These are phyloP conservation scores for Nicotiana obtusifolia DNA, from an alignment of 257 asterid species.

Conservation along the genomic window DNA sequence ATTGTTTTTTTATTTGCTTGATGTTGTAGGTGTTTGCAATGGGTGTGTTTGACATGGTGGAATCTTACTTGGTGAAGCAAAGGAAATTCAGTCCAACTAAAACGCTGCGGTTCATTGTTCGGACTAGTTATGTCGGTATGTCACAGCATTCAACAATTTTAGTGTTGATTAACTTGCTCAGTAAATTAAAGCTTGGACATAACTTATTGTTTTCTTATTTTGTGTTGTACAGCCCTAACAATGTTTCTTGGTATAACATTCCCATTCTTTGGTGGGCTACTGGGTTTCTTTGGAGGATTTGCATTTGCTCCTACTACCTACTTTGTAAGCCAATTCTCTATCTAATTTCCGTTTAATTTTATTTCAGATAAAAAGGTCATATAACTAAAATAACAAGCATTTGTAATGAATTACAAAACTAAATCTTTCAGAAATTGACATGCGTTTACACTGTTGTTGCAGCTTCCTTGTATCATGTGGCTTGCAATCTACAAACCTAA, in stretches of 20 bases:
- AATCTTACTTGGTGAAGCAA: constrained; percentile 32
- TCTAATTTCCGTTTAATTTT: no score
- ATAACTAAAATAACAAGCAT: no score
- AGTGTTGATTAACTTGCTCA: neutral
- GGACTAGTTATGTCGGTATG: constrained; percentile 42
- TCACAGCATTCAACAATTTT: neutral
- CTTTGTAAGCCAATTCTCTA: constrained; percentile 23
- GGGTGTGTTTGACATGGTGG: constrained; percentile 49
- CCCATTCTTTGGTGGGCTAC: constrained; percentile 48
- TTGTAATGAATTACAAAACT: neutral
- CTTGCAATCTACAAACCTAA: constrained; percentile 40
- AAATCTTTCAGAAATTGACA: neutral
- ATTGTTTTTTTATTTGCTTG: neutral
- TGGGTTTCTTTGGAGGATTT: constrained; percentile 51
- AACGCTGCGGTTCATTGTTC: constrained; percentile 22
- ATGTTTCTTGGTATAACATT: constrained; percentile 34
- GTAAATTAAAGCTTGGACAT: neutral
- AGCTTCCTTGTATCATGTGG: constrained; percentile 65
- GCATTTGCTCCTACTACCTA: constrained; percentile 51
- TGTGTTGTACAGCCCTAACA: constrained; percentile 23
- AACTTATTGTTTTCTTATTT: neutral
- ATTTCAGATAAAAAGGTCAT: no score
- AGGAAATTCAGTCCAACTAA: constrained; percentile 20
- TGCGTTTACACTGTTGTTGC: neutral
- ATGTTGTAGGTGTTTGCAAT: constrained; percentile 40